Percentiles rank a stretch among this genome's conserved stretches.
Conservation (phyloP, 2,329 filamentous ascomycete genomes). For the Diaporthe velutina region DNA sequence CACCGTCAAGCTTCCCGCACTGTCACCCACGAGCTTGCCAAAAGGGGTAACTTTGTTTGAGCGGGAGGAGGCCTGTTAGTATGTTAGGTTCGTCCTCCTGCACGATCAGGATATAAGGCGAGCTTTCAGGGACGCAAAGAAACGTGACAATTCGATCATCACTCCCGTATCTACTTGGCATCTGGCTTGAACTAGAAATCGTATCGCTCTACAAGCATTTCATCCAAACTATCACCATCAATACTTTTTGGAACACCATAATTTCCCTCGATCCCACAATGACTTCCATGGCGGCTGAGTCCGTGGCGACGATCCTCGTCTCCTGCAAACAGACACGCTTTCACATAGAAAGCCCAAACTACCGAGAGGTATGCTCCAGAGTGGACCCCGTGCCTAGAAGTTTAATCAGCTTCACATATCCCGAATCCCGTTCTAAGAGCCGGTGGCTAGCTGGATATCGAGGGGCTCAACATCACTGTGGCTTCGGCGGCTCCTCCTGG, state of each 20-base stretch:
- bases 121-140: not conserved
- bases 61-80: not conserved
- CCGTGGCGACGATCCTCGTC: conserved; percentile 68
- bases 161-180: not conserved
- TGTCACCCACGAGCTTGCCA: conserved; percentile 3
- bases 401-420: not conserved
- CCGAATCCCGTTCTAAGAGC: not conserved
- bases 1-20: not conserved
- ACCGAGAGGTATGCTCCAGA: conserved; percentile 62
- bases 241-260: not conserved
- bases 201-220: not conserved
- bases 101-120: not conserved
- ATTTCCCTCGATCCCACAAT: conserved; percentile 46
- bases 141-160: not conserved
- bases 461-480: conserved; percentile 79
- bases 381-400: not conserved
- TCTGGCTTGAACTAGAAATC: not conserved
- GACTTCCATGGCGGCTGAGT: conserved; percentile 64
- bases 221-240: not conserved
- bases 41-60: conserved; percentile 8
- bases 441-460: conserved; percentile 71
- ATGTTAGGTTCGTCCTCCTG: too few relatives aligned
- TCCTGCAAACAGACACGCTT: conserved; percentile 78
- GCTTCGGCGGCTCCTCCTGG: conserved; percentile 51
- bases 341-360: conserved; percentile 68